Percentiles rank a stretch among this genome's conserved stretches.
phyloP scores from a whole-genome alignment of 140 eudicot species.

The Bidens hawaiensis region DNA sequence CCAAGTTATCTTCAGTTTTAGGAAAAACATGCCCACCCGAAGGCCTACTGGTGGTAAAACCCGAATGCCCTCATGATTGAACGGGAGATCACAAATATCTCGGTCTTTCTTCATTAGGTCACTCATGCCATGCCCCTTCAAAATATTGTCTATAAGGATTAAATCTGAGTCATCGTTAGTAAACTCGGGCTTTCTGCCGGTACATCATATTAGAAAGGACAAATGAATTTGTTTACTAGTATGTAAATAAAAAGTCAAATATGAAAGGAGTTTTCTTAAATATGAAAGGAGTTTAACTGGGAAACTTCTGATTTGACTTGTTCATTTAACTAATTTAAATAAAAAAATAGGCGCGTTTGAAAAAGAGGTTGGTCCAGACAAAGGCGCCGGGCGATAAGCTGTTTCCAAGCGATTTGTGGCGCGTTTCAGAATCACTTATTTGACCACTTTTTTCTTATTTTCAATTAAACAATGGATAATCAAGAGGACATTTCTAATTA shows the following conservation, averaged over 20 bases:
- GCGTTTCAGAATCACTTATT: constrained; percentile 23
- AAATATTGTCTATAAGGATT: too few species aligned
- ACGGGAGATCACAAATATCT: too few species aligned
- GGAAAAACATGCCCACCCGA: too few species aligned
- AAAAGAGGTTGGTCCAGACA: not conserved
- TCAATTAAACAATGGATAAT: not conserved
- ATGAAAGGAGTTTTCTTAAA: not conserved
- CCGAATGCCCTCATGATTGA: too few species aligned
- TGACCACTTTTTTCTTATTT: constrained; percentile 20
- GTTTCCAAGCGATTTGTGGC: constrained; percentile 14
- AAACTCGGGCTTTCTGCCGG: too few species aligned
- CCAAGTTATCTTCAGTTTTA: too few species aligned
- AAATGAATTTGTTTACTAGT: not conserved
- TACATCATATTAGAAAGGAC: not conserved
- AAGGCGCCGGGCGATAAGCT: constrained; percentile 22
- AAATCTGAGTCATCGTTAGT: too few species aligned
- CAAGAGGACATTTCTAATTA: not conserved
- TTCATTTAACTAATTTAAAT: not conserved
- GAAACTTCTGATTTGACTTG: not conserved
- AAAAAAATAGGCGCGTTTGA: constrained; percentile 6
- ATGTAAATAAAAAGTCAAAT: too few species aligned
- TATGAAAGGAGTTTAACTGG: not conserved
- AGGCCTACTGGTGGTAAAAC: too few species aligned
- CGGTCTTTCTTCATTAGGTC: too few species aligned
- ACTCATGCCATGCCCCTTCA: too few species aligned